Conservation (phyloP, 1,284 basidiomycete species). For the Cryptococcus neoformans region DNA sequence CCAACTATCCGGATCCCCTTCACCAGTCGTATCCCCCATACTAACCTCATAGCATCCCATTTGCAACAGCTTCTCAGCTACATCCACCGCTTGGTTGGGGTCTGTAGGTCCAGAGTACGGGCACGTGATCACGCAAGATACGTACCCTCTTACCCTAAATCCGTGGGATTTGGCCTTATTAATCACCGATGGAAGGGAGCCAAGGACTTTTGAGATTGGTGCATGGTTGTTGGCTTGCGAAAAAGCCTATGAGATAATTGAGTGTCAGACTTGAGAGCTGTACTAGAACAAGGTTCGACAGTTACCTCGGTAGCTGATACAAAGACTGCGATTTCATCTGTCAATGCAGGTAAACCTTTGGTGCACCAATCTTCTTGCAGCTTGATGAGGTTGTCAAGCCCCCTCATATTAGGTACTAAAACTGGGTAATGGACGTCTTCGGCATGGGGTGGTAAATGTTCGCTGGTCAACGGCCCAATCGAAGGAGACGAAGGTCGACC, state of each 20-base stretch:
- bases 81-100: conserved; percentile 62
- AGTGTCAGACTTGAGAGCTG: not conserved
- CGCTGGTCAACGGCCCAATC: not conserved
- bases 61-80: conserved; percentile 67
- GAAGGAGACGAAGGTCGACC: conserved; percentile 48
- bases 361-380: conserved; percentile 28
- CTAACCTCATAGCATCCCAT: conserved; percentile 96
- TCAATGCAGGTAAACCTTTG: conserved; percentile 39
- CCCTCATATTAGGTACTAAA: conserved; percentile 79
- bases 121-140: conserved; percentile 73
- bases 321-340: conserved; percentile 87
- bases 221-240: conserved; percentile 81
- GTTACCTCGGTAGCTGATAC: conserved; percentile 73
- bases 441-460: conserved; percentile 37
- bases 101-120: conserved; percentile 77
- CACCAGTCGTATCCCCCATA: conserved; percentile 88
- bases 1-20: conserved; percentile 71
- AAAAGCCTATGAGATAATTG: conserved; percentile 56
- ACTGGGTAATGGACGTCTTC: conserved; percentile 70
- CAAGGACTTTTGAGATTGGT: conserved; percentile 68
- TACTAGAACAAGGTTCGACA: not conserved
- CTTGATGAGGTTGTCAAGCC: conserved; percentile 64
- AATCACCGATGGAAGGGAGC: conserved; percentile 63
- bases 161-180: conserved; percentile 60
- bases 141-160: conserved; percentile 79